A percentile compares a stretch with the other conserved stretches of the same genome.
phyloP scores from a whole-genome alignment of 441 rosid species.

The Eutrema salsugineum region DNA sequence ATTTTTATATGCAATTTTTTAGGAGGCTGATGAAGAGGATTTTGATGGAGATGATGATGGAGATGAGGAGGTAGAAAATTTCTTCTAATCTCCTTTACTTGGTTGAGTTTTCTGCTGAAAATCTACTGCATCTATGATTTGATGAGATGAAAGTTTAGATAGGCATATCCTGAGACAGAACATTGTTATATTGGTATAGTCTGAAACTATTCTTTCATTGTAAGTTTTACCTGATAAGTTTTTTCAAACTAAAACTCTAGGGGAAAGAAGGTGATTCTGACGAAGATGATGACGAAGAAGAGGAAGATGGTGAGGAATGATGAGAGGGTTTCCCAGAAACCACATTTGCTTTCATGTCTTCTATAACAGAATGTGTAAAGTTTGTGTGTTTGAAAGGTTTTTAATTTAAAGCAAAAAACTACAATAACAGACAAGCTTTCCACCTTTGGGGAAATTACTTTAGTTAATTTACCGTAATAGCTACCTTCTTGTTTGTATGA shows the following conservation, averaged over 20 bases:
- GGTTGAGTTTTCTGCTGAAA: background rate
- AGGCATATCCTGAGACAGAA: background rate
- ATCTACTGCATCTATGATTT: background rate
- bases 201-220: background rate
- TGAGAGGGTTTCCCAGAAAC: constrained; percentile 29
- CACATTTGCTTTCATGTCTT: constrained; percentile 30
- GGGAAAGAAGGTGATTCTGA: constrained; percentile 68
- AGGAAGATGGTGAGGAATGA: constrained; percentile 54
- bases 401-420: background rate
- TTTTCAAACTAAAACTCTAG: constrained; percentile 23
- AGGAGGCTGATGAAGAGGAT: constrained; percentile 92
- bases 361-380: constrained; percentile 32
- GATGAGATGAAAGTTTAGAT: background rate
- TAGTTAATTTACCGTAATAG: constrained; percentile 2
- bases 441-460: background rate
- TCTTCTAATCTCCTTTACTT: background rate
- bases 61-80: constrained; percentile 52
- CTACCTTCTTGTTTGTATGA: constrained; percentile 16
- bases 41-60: constrained; percentile 53
- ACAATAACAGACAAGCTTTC: background rate
- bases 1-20: constrained; percentile 2
- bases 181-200: background rate
- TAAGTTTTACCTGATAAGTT: background rate
- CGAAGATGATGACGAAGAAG: constrained; percentile 64
- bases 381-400: constrained; percentile 15